phyloP scores from a whole-genome alignment of 129 eudicot species.

The Apium graveolens region DNA sequence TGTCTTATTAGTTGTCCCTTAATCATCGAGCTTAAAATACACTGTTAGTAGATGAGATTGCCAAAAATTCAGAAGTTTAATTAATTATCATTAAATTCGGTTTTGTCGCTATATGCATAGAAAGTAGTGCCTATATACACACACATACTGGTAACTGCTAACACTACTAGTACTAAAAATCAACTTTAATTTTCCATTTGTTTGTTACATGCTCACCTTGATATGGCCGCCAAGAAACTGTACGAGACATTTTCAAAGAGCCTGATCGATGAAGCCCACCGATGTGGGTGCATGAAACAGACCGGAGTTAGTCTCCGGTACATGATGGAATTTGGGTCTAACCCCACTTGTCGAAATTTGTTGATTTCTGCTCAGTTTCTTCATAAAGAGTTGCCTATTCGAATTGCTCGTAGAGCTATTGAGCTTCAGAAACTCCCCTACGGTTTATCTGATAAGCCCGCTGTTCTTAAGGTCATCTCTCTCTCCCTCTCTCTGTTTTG shows the following conservation, averaged over 20 bases:
- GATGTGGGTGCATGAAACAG: constrained; percentile 74
- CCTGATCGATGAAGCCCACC: constrained; percentile 56
- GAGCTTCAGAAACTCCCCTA: constrained; percentile 76
- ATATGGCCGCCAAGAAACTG: constrained; percentile 64
- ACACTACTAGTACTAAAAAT: background rate
- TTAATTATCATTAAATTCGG: background rate
- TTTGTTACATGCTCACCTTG: background rate
- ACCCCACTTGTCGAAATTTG: constrained; percentile 48
- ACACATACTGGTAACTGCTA: background rate
- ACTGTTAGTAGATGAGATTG: too few relatives aligned
- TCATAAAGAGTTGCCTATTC: constrained; percentile 75
- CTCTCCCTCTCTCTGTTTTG: background rate
- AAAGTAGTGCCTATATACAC: background rate
- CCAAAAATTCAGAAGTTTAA: too few relatives aligned
- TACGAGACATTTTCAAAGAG: constrained; percentile 37
- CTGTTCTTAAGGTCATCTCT: constrained; percentile 52
- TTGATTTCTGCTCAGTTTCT: constrained; percentile 79
- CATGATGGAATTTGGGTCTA: constrained; percentile 88
- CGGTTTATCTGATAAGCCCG: constrained; percentile 78
- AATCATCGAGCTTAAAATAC: too few relatives aligned
- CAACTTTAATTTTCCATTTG: background rate
- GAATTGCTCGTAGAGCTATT: constrained; percentile 79
- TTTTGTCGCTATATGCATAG: background rate
- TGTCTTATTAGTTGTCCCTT: too few relatives aligned
- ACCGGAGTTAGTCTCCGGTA: constrained; percentile 78